Percentiles rank a stretch among this genome's conserved stretches.
Conservation (phyloP, 257 asterid species). For the Jasminum sambac region DNA sequence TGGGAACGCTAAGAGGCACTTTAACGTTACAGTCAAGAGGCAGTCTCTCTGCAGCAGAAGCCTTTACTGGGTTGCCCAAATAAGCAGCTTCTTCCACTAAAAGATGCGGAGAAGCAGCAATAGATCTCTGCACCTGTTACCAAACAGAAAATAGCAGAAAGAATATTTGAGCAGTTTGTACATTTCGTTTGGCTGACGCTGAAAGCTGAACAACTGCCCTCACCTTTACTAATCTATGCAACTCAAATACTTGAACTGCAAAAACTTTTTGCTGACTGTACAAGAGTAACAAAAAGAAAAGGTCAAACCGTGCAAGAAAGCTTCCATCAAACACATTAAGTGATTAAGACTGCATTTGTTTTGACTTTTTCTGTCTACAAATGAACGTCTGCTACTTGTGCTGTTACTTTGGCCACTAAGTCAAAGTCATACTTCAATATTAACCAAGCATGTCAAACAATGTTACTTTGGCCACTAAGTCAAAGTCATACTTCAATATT, state of each 20-base stretch:
- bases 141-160: background rate
- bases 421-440: too few relatives aligned
- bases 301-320: background rate
- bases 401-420: too few relatives aligned
- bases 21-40: slow-evolving; percentile 39
- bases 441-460: too few relatives aligned
- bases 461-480: too few relatives aligned
- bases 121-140: slow-evolving; percentile 73
- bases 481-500: too few relatives aligned
- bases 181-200: background rate
- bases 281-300: background rate
- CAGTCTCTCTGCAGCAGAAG: slow-evolving; percentile 41
- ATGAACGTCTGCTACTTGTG: too few relatives aligned
- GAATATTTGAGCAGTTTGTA: background rate
- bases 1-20: slow-evolving; percentile 38
- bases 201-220: slow-evolving; percentile 8
- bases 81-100: slow-evolving; percentile 48
- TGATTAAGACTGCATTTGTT: slow-evolving; percentile 1
- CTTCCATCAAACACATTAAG: slow-evolving; percentile 9
- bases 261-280: slow-evolving; percentile 84
- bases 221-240: slow-evolving; percentile 90
- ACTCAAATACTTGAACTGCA: slow-evolving; percentile 93
- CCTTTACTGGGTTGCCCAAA: slow-evolving; percentile 43
- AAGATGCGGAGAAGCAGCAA: slow-evolving; percentile 65
- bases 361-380: too few relatives aligned